phyloP scores from a whole-genome alignment of 2,329 filamentous ascomycete species.

The Colletotrichum navitas region DNA sequence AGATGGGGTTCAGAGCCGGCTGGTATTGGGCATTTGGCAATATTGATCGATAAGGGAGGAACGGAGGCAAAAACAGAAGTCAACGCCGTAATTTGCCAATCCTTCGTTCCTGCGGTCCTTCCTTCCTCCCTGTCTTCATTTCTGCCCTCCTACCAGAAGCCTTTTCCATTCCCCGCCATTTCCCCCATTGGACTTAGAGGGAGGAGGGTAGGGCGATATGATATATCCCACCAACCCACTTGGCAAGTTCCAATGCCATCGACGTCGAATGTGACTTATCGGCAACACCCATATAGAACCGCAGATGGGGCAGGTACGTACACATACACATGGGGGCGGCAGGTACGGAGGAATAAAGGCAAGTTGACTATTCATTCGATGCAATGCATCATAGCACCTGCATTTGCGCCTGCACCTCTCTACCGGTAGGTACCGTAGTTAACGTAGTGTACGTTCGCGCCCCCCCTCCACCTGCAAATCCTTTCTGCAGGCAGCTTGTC shows the following conservation, averaged over 20 bases:
- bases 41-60: constrained; percentile 1
- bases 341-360: neutral
- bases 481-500: neutral
- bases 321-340: neutral
- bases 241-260: neutral
- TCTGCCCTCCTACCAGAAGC: neutral
- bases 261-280: neutral
- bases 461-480: neutral
- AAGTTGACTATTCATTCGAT: neutral
- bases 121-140: neutral
- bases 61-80: constrained; percentile 7
- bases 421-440: no score
- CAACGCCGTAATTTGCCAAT: constrained; percentile 5
- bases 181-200: neutral
- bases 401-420: neutral
- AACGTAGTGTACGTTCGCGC: neutral
- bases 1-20: neutral
- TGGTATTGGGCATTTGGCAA: neutral
- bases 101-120: no score
- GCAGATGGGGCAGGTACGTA: neutral
- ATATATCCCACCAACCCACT: neutral
- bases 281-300: neutral
- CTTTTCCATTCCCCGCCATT: neutral
- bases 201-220: neutral
- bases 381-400: constrained; percentile 2